Evolutionary conservation across 2,329 filamentous ascomycete species (phyloP).

Genomic region (Trichoderma polysporum): DNA sequence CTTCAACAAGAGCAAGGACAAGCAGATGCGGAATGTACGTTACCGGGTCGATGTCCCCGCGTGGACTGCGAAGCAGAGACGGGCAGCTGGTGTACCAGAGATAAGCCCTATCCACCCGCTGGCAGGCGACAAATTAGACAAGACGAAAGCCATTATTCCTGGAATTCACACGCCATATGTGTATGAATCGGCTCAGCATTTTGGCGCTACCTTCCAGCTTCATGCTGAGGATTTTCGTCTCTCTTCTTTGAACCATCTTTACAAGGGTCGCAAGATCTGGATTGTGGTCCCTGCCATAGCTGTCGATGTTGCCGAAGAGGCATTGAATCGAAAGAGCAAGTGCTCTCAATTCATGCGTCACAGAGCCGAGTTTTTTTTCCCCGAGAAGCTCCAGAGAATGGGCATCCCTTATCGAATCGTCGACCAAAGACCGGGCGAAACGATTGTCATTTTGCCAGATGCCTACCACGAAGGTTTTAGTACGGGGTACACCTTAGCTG

Average conservation of each 20-base stretch:
- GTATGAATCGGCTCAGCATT: constrained; percentile 40
- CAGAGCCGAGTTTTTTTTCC: constrained; percentile 43
- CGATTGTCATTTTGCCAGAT: constrained; percentile 41
- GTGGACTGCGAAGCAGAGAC: constrained; percentile 38
- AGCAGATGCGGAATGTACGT: constrained; percentile 39
- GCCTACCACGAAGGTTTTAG: constrained; percentile 44
- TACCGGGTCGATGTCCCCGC: constrained; percentile 42
- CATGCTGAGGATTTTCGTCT: constrained; percentile 43
- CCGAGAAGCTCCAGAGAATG: constrained; percentile 40
- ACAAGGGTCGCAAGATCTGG: constrained; percentile 43
- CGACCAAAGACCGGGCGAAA: constrained; percentile 41
- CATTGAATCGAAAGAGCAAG: constrained; percentile 33
- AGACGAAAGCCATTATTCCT: constrained; percentile 40
- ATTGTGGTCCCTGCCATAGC: constrained; percentile 39
- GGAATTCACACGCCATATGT: constrained; percentile 44
- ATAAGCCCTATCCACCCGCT: constrained; percentile 40
- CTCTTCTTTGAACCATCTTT: constrained; percentile 41
- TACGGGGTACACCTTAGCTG: constrained; percentile 43
- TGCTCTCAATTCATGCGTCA: constrained; percentile 45
- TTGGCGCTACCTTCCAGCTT: constrained; percentile 42
- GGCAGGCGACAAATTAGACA: constrained; percentile 38
- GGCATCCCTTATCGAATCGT: constrained; percentile 40
- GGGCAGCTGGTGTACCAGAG: constrained; percentile 37
- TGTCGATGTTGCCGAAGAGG: constrained; percentile 37
- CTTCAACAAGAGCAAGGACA: constrained; percentile 38